phyloP scores from a whole-genome alignment of 805 yeast genomes.

The Saccharomyces cerevisiae region DNA sequence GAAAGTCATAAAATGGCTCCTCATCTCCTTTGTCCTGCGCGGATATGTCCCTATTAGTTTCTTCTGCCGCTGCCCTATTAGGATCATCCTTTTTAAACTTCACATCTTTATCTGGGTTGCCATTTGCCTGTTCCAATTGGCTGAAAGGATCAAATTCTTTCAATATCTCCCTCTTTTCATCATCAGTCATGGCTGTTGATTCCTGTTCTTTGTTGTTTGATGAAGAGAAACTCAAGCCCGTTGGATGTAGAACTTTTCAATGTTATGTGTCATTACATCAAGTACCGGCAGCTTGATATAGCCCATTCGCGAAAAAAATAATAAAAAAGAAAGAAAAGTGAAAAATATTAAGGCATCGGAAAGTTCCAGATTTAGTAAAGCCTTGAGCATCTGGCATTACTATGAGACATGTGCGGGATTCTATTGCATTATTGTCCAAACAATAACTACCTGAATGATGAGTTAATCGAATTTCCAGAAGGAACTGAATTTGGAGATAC shows the following conservation, averaged over 20 bases:
- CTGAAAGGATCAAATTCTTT: constrained; percentile 10
- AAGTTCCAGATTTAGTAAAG: not conserved
- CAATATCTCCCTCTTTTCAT: constrained; percentile 2
- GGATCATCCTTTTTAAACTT: not conserved
- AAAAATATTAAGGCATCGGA: not conserved
- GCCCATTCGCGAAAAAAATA: not conserved
- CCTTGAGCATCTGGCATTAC: not conserved
- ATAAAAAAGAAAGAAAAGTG: not conserved
- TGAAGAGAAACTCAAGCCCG: not conserved
- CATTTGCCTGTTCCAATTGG: not conserved
- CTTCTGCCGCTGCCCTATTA: too few relatives aligned
- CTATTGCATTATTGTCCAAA: constrained; percentile 29
- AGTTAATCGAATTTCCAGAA: constrained; percentile 15
- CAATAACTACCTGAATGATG: constrained; percentile 6
- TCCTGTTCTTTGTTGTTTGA: not conserved
- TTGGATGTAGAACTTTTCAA: not conserved
- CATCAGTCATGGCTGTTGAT: not conserved
- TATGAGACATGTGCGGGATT: constrained; percentile 47
- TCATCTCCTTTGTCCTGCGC: constrained; percentile 12
- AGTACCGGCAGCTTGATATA: not conserved
- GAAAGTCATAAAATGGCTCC: constrained; percentile 63
- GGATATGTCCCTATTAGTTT: not conserved
- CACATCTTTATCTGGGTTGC: not conserved
- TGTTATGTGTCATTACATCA: not conserved
- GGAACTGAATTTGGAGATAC: constrained; percentile 1